Evolutionary conservation across 345 rosid species (phyloP), one percentile per base, ranked within the genome.

Genomic region (Dovyalis caffra): DNA sequence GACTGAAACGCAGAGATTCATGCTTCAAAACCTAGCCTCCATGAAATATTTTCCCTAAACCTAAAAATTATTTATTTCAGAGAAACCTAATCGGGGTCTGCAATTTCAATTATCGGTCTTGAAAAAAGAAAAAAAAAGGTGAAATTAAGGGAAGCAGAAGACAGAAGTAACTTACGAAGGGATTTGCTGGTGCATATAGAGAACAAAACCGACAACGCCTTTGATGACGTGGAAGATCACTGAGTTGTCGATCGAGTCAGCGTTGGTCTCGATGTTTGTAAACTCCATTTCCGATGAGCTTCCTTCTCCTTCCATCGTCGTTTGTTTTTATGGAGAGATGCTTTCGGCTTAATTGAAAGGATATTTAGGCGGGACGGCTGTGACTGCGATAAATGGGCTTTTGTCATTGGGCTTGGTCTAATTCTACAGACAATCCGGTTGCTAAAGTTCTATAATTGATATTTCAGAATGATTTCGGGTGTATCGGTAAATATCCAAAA

Each of bases 161-260:
- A 51, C 58, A 26, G 49, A 53, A 73, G 67, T 29, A 69, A 71
- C 91, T 62, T 56, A 95, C 96, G 90, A 88, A 70, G 99, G 97
- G 81, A 95, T 93, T 88, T 95, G 98, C 84, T 89, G 97, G 79
- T 93, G 94, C 99, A 93, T 93, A 77, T 86, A 95, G 85, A 95
- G 97, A 70, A 89, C 80, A 81, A 93, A 93, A 75, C 87, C 98
- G 33, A 88, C 32, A 63, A 86, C 76, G 78, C 86, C 90, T 67
- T 83, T 90, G 81, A 88, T 77, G 81, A 93, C 78, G 79, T 90
- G 95, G 85, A 83, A 91, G 72, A 86, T 70, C 35, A 79, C 73
- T 38, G 93, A 85, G 83, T 73, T 76, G 70, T 83, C 85, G 16
- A 91, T 69, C 53, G 82, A 86, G 38, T 82, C 88, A 3, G 88